Conservation (phyloP, 495 filamentous ascomycete genomes). For the Talaromyces liani region DNA sequence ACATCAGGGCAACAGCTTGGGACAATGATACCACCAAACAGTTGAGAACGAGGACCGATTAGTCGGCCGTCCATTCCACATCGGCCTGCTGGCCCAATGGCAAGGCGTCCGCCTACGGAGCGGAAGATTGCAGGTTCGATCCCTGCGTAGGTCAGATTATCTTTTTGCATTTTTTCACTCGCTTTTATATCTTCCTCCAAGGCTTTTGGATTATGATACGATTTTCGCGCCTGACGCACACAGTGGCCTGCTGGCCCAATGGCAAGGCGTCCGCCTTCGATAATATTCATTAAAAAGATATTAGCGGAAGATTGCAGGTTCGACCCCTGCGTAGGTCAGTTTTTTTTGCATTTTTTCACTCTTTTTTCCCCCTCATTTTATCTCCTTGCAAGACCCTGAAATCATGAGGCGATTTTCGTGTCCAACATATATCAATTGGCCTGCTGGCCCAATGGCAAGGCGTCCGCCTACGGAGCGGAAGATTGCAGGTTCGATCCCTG, state of each 20-base stretch:
- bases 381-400: background rate
- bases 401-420: background rate
- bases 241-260: background rate
- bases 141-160: slow-evolving; percentile 18
- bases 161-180: background rate
- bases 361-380: background rate
- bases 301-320: slow-evolving; percentile 21
- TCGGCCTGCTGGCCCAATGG: slow-evolving; percentile 2
- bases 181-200: background rate
- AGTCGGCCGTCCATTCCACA: background rate
- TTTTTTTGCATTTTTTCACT: background rate
- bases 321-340: slow-evolving; percentile 21
- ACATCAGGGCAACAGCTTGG: background rate
- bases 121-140: slow-evolving; percentile 25
- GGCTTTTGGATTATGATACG: background rate
- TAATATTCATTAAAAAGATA: too few relatives aligned
- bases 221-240: background rate
- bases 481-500: slow-evolving; percentile 26
- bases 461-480: slow-evolving; percentile 9
- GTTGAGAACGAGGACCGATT: background rate
- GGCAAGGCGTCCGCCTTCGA: slow-evolving; percentile 4
- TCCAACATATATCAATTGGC: background rate
- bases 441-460: slow-evolving; percentile 4
- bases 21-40: background rate
- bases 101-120: slow-evolving; percentile 6